Percentiles rank a stretch among this genome's conserved stretches.
Conservation (phyloP, 2,329 filamentous ascomycete species). For the Nemania diffusa region DNA sequence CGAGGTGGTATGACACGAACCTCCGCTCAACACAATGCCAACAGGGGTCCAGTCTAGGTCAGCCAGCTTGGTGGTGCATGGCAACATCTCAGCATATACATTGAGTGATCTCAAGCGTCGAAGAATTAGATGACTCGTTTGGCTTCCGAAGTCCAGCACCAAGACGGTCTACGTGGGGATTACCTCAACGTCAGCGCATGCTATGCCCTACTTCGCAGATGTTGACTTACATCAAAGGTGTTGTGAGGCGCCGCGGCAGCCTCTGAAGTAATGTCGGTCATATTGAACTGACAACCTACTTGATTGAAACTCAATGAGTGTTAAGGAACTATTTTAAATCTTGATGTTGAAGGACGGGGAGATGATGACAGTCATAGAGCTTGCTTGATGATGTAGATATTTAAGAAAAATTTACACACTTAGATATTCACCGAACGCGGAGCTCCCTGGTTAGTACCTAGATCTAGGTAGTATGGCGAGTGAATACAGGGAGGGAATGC, state of each 20-base stretch:
- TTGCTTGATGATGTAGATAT: constrained; percentile 2
- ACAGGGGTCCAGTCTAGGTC: constrained; percentile 83
- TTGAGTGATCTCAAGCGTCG: constrained; percentile 80
- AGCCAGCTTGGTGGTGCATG: constrained; percentile 82
- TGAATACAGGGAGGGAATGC: background rate
- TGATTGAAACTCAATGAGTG: constrained; percentile 6
- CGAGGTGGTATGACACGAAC: constrained; percentile 53
- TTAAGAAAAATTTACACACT: constrained; percentile 11
- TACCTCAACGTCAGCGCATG: constrained; percentile 24
- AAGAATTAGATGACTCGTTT: constrained; percentile 79
- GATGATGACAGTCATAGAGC: background rate
- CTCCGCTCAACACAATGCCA: constrained; percentile 82
- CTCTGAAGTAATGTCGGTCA: constrained; percentile 27
- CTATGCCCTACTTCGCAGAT: background rate
- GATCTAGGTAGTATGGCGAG: background rate
- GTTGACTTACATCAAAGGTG: constrained; percentile 51
- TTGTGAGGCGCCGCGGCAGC: constrained; percentile 52
- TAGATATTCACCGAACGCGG: constrained; percentile 18
- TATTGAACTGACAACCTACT: constrained; percentile 3
- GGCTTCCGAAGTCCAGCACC: constrained; percentile 73
- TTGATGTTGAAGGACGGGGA: background rate
- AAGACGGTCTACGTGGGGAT: constrained; percentile 73
- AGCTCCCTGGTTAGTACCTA: constrained; percentile 6
- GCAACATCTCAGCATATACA: constrained; percentile 86
- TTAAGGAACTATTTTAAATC: constrained; percentile 3